Conservation (phyloP, 345 rosid species). For the Turnera subulata region DNA sequence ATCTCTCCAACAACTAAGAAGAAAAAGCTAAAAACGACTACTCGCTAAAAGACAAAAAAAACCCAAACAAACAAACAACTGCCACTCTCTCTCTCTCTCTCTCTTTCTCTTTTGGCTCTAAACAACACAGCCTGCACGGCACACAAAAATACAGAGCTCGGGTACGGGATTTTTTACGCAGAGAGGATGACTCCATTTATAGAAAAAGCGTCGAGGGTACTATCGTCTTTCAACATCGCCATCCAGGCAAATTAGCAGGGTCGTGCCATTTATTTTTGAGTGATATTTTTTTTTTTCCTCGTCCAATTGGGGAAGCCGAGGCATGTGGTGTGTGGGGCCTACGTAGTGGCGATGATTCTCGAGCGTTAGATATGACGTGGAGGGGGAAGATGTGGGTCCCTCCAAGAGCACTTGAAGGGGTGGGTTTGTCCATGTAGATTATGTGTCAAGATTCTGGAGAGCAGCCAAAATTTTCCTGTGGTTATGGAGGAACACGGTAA, state of each 20-base stretch:
- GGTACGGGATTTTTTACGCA: slow-evolving; percentile 2
- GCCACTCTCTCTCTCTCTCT: too few species aligned
- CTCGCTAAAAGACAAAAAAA: slow-evolving; percentile 1
- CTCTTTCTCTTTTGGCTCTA: slow-evolving; percentile 1
- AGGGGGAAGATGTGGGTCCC: slow-evolving; percentile 11
- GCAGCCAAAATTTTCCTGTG: background rate
- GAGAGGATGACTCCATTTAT: slow-evolving; percentile 15
- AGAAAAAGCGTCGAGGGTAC: slow-evolving; percentile 12
- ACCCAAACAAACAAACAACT: too few species aligned
- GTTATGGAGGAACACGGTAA: background rate
- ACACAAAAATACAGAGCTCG: slow-evolving; percentile 10
- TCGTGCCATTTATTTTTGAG: background rate
- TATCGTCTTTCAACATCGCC: slow-evolving; percentile 10
- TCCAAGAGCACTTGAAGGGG: background rate
- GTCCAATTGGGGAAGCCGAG: background rate
- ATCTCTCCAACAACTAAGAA: background rate
- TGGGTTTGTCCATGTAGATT: background rate
- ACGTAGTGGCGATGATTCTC: slow-evolving; percentile 35
- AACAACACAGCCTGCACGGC: too few species aligned
- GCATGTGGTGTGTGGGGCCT: slow-evolving; percentile 24
- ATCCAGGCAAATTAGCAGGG: too few species aligned
- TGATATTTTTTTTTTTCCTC: background rate
- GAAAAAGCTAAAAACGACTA: background rate
- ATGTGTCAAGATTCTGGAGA: too few species aligned
- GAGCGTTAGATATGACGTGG: slow-evolving; percentile 24